Evolutionary conservation across 2,329 filamentous ascomycete genomes (phyloP).

Genomic region (Scytalidium sp.): DNA sequence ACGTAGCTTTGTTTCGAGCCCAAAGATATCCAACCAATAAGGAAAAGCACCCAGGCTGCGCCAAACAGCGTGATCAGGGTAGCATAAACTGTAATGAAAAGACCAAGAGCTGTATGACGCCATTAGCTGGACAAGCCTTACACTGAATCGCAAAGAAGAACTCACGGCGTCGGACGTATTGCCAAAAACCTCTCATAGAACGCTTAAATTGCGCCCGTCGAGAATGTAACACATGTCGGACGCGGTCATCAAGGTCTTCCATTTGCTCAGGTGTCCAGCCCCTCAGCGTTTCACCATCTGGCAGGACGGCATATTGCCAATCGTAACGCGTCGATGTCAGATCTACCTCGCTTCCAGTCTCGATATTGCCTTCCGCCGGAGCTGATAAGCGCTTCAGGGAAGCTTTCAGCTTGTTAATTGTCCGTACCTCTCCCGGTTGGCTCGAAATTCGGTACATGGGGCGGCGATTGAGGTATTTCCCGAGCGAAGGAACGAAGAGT

Average conservation of each 20-base stretch:
- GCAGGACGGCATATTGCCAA: slow-evolving; percentile 74
- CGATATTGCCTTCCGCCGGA: slow-evolving; percentile 6
- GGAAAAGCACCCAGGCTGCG: slow-evolving; percentile 84
- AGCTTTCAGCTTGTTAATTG: slow-evolving; percentile 18
- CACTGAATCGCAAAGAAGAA: slow-evolving; percentile 10
- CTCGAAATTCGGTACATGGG: slow-evolving; percentile 18
- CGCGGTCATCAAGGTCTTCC: slow-evolving; percentile 75
- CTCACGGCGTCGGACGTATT: slow-evolving; percentile 70
- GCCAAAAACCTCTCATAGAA: slow-evolving; percentile 71
- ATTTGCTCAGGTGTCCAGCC: slow-evolving; percentile 76
- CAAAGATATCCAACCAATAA: slow-evolving; percentile 89
- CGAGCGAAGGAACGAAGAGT: slow-evolving; percentile 80
- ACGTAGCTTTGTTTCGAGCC: slow-evolving; percentile 67
- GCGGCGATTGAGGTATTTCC: slow-evolving; percentile 68
- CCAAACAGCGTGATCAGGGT: slow-evolving; percentile 81
- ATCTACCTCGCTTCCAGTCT: slow-evolving; percentile 16
- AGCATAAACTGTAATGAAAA: slow-evolving; percentile 81
- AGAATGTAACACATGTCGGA: slow-evolving; percentile 85
- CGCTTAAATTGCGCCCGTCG: slow-evolving; percentile 76
- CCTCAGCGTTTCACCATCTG: slow-evolving; percentile 66
- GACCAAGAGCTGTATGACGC: slow-evolving; percentile 59
- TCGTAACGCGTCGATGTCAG: slow-evolving; percentile 66
- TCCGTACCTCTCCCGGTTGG: slow-evolving; percentile 10
- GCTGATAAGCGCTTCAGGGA: slow-evolving; percentile 14
- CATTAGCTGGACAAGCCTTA: not conserved